Evolutionary conservation across 495 filamentous ascomycete genomes (phyloP), one percentile per base, ranked within the genome.

Genomic region (Cenococcum geophilum): DNA sequence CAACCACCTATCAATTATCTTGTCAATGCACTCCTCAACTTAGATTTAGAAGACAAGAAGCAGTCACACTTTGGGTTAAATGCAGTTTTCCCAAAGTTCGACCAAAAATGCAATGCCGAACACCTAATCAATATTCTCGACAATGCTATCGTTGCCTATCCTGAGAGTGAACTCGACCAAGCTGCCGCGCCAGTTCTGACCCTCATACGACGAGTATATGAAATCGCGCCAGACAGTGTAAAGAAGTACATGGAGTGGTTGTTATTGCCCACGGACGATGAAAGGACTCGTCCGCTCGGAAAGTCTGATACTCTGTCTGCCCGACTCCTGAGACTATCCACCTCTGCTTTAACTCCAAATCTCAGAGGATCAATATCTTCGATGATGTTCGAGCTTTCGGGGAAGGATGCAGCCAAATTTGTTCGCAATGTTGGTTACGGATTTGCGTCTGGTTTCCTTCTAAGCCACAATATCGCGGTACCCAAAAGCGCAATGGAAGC

Each of bases 371-470:
- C 80, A n/a, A 85, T 96, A 37, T 88, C 86, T 0, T 80, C 84
- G 47, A 78, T 97, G 12, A 82, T 95, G 60, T 97, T 96, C 70
- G 89, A 93, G 48, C 78, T 97, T 23, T 95, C 89, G 1, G 86
- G 84, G 53, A 88, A 73, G 40, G 70, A 73, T 47, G 68, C 73
- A 1, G 63, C 61, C 32, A 72, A 69, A 60, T 74, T 74, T 55
- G 73, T 76, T 14, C 60, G 70, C 10, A 76, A 76, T 61, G 68
- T 76, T 21, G 73, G 93, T 1, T 97, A 96, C 67, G 93, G 93
- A 0, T 96, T 87, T 68, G 93, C 93, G 1, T 87, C 91, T 0
- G 93, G 93, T 1, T 92, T 92, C 68, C 75, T 98, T 34, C 85
- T 91, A 73, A 86, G 86, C 45, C 87, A 89, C 51, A 86, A 90